phyloP scores from a whole-genome alignment of 2,329 filamentous ascomycete genomes.

The Alternaria gansuensis region DNA sequence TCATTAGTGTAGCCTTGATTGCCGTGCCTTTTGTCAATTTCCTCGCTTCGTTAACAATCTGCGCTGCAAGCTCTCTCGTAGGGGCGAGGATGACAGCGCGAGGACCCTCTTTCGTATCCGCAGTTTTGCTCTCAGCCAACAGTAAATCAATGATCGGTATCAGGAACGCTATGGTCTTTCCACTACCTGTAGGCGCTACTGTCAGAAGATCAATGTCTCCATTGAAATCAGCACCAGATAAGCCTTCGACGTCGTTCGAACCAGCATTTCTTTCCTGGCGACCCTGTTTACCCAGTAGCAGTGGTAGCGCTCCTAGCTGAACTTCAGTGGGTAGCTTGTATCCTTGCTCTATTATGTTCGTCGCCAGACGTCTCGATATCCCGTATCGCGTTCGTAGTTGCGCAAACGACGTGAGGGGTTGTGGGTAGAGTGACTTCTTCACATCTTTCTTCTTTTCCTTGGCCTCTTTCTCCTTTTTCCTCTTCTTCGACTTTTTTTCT shows the following conservation, averaged over 20 bases:
- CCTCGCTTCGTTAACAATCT: conserved; percentile 73
- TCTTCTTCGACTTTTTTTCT: conserved; percentile 64
- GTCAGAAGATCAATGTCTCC: conserved; percentile 77
- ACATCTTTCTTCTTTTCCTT: conserved; percentile 58
- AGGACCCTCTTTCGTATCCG: conserved; percentile 35
- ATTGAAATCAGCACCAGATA: conserved; percentile 34
- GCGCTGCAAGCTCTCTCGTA: conserved; percentile 60
- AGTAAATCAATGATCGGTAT: conserved; percentile 85
- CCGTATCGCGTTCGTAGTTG: conserved; percentile 75
- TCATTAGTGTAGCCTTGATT: conserved; percentile 81
- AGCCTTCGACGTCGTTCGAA: conserved; percentile 53
- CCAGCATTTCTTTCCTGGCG: not conserved
- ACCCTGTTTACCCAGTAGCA: conserved; percentile 68
- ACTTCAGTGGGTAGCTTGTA: conserved; percentile 93
- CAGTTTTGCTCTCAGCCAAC: conserved; percentile 41
- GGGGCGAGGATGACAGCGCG: conserved; percentile 59
- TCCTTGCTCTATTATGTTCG: conserved; percentile 84
- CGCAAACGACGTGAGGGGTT: conserved; percentile 79
- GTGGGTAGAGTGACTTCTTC: conserved; percentile 74
- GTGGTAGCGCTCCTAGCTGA: conserved; percentile 83
- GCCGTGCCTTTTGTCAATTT: conserved; percentile 82
- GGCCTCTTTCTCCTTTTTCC: conserved; percentile 51
- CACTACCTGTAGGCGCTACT: conserved; percentile 93
- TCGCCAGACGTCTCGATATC: conserved; percentile 75
- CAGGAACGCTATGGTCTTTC: conserved; percentile 93